Conservation (phyloP, 257 asterid species). For the Solanum stenotomum region DNA sequence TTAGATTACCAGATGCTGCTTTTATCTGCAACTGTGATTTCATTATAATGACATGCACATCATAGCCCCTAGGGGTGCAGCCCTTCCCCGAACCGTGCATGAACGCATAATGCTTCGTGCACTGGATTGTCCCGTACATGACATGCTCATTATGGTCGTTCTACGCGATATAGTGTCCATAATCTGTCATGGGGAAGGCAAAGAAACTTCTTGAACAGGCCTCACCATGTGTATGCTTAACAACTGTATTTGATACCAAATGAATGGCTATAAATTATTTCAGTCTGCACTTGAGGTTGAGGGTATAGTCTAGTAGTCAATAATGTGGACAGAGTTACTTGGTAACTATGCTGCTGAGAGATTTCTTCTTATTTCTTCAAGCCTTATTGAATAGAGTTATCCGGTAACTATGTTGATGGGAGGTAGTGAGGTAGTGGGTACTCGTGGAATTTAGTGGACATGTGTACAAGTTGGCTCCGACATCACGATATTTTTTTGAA, state of each 20-base stretch:
- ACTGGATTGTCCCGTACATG: background rate
- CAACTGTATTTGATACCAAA: background rate
- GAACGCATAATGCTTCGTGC: background rate
- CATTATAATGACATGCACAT: background rate
- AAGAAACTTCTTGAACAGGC: background rate
- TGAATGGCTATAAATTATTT: background rate
- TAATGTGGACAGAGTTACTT: background rate
- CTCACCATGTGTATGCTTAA: background rate
- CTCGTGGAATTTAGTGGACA: background rate
- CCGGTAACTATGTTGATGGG: background rate
- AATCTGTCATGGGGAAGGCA: background rate
- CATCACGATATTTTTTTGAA: background rate
- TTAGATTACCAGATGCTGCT: background rate
- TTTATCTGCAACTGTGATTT: background rate
- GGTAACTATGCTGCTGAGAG: background rate
- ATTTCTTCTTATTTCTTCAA: background rate
- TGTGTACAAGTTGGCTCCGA: background rate
- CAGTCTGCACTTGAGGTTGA: background rate
- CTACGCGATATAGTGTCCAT: background rate
- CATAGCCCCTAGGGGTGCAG: background rate
- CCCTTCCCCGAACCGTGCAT: background rate
- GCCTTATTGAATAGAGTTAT: background rate
- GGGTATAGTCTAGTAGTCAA: background rate
- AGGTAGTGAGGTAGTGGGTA: background rate
- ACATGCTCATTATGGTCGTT: background rate